Conservation (phyloP, 2,329 filamentous ascomycete genomes). For the Ophiostoma ips region DNA sequence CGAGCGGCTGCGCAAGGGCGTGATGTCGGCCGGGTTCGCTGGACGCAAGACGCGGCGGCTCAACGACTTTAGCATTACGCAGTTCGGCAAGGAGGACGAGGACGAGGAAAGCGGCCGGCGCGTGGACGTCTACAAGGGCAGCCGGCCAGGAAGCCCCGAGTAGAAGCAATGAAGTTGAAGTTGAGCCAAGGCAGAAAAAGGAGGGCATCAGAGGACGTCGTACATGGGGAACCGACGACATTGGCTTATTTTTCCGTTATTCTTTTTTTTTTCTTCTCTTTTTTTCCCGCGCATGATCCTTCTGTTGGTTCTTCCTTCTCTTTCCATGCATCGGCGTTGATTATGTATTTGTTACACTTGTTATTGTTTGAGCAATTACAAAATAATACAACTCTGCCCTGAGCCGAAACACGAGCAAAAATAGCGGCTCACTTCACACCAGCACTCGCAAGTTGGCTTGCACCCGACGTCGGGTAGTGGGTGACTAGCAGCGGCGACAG, state of each 20-base stretch:
- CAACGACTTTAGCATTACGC: conserved; percentile 44
- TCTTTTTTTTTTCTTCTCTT: background rate
- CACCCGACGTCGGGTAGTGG: background rate
- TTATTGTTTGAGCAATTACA: too few relatives aligned
- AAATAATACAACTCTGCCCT: too few relatives aligned
- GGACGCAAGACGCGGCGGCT: conserved; percentile 20
- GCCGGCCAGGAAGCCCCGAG: conserved; percentile 18
- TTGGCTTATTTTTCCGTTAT: background rate
- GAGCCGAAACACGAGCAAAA: too few relatives aligned
- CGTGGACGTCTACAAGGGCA: conserved; percentile 22
- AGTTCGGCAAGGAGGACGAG: conserved; percentile 33
- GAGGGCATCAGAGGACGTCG: too few relatives aligned
- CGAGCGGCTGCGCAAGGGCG: conserved; percentile 24
- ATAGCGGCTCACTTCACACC: too few relatives aligned
- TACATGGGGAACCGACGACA: background rate
- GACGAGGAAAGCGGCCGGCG: conserved; percentile 26
- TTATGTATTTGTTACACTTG: too few relatives aligned
- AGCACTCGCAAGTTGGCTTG: too few relatives aligned
- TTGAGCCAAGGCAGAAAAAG: too few relatives aligned
- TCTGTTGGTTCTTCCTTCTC: background rate
- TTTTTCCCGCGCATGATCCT: background rate
- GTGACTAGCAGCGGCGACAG: background rate
- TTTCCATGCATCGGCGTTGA: background rate
- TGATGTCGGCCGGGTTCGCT: conserved; percentile 20
- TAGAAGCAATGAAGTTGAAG: background rate